Conservation (phyloP, 1,284 basidiomycete species). For the Microbotryum intermedium region DNA sequence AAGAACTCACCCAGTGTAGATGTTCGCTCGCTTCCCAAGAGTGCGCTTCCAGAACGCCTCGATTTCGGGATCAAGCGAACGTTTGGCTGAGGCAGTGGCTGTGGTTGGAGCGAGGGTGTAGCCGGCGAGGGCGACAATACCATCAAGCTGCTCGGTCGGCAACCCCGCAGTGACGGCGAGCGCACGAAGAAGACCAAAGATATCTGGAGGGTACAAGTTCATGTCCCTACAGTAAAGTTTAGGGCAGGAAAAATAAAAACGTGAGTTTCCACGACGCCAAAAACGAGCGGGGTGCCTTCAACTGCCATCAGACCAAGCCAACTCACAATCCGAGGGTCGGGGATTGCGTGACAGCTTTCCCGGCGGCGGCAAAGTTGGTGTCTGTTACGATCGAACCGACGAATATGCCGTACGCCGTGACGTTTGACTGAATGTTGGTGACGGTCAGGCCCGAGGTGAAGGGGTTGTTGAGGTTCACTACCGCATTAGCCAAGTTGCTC, state of each 20-base stretch:
- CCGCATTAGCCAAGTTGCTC: constrained; percentile 48
- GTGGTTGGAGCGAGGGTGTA: constrained; percentile 52
- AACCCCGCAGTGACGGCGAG: constrained; percentile 59
- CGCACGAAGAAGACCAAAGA: constrained; percentile 61
- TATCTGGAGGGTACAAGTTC: constrained; percentile 60
- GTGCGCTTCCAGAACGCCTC: constrained; percentile 35
- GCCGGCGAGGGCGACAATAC: constrained; percentile 60
- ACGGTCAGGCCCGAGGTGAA: constrained; percentile 57
- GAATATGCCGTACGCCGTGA: constrained; percentile 55
- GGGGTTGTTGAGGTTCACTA: constrained; percentile 57
- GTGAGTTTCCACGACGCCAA: too few relatives aligned
- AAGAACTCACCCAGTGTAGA: constrained; percentile 48
- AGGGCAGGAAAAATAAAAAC: not conserved
- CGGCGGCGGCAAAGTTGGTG: constrained; percentile 50
- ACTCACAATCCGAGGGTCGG: constrained; percentile 49
- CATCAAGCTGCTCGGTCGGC: constrained; percentile 56
- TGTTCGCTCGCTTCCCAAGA: constrained; percentile 41
- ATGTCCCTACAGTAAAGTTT: constrained; percentile 41
- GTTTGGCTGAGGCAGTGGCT: not conserved
- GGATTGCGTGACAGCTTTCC: constrained; percentile 53
- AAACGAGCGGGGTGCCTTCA: not conserved
- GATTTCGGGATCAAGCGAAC: constrained; percentile 30
- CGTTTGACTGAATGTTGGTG: constrained; percentile 55
- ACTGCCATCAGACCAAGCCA: not conserved
- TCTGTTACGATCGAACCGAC: constrained; percentile 57